Base-by-base conservation (phyloP, 1,284 basidiomycete species). In the Moesziomyces sp. region DNA sequence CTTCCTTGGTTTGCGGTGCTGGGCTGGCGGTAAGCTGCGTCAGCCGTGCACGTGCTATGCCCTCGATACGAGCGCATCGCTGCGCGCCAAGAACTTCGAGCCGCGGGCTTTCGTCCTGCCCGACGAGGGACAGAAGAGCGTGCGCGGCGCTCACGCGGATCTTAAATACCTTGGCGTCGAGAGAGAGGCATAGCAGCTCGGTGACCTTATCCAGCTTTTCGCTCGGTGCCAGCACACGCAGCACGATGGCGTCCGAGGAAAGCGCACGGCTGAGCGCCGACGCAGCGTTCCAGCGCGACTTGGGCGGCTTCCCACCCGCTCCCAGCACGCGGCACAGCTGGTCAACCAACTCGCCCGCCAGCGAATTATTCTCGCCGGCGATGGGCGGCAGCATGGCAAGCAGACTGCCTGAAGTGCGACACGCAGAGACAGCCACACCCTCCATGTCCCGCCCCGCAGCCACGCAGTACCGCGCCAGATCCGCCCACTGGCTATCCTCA, bases 271-370 rank as follows among this genome's bases (percentile, higher is more conserved):
- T 65, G 13, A 73, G 51, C 19, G 70, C 70, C 10, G 51, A 64
- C 7, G 70, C 70, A 0, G 70, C 70, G 35, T 73, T 73, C 70
- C 70, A 73, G 4, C 54, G 54, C 24, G 65, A 60, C 30, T 73
- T 73, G 16, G 70, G 70, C 48, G 69, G 69, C 46, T 66, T 66
- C 13, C 55, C 61, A 2, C 38, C 54, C 13, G 69, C 62, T 11
- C 48, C 30, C 23, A 72, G 23, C 45, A 66, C 63, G 28, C 34
- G 50, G 52, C 56, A 62, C 5, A 66, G 59, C 52, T 66, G 58
- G 11, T 56, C 52, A 14, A 72, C 7, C 26, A 72, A 24, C 40
- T 42, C 38, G 5, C 16, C 30, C 2, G 40, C 63, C 7, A 58
- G 30, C 34, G 23, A 43, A 18, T 50, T 30, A n/a, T 6, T 44